Evolutionary conservation across 1,284 basidiomycete genomes (phyloP), one percentile per base, ranked within the genome.

Genomic region (Cryptococcus jaspeensis): DNA sequence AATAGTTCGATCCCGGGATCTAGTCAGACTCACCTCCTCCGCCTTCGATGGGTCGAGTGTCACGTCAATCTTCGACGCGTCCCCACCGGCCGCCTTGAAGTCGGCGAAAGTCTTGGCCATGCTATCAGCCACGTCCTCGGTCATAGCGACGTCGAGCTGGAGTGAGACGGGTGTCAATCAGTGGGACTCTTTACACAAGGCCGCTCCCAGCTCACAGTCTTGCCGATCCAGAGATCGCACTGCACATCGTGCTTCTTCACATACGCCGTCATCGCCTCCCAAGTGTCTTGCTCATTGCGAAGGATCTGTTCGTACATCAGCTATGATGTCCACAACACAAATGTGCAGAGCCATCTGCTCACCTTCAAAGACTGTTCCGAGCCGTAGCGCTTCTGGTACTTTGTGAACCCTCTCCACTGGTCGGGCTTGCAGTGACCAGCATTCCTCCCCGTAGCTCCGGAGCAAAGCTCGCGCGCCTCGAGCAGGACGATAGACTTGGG

Each of bases 391-490:
- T 54, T 45, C 11, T 25, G 13, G 39, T 52, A 58, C 23, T 47
- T 48, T 35, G 22, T 57, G 51, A 55, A 66, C 22, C 58, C 63
- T 56, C 68, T 49, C 46, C 61, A 69, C 16, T 58, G 53, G 43
- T 69, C 67, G 36, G 63, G 63, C 32, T 62, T 60, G 42, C 63
- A 66, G 42, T 69, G 64, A 16, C 66, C 66, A 5, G 64, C 71
- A 50, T 73, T 70, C 22, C 70, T 55, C 2, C 70, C 70, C 9
- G 63, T 66, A 2, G 72, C 72, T 9, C 66, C 72, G 3, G 61
- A 66, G 42, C 65, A 69, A 2, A 67, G 35, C 40, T 69, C 65
- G 35, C 72, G 43, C 0, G 72, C 72, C 52, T 74, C 72, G 15
- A 74, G 60, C 40, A 72, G 18, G 36, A 71, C 55, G 16, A 72